Conservation (phyloP, 257 asterid genomes). For the Ilex aquifolium region DNA sequence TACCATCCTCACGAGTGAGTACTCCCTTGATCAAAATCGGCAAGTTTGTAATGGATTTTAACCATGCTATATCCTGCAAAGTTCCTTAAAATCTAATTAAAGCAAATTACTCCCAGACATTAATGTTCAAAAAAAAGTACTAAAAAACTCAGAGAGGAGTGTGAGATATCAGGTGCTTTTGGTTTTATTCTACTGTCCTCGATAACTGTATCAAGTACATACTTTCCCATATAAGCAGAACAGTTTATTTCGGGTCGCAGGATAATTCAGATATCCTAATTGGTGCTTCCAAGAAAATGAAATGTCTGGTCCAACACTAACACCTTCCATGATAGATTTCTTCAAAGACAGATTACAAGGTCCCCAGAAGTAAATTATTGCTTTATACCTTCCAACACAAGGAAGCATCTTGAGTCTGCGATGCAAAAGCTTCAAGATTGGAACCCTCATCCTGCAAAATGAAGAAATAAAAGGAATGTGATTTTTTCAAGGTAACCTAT, state of each 20-base stretch:
- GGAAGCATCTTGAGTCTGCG: conserved; percentile 35
- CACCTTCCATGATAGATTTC: not conserved
- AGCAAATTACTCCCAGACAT: not conserved
- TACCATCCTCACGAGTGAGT: conserved; percentile 67
- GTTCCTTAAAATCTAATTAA: not conserved
- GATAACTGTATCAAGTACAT: not conserved
- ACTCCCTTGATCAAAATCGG: conserved; percentile 62
- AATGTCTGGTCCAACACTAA: not conserved
- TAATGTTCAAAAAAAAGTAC: not conserved
- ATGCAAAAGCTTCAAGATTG: conserved; percentile 40
- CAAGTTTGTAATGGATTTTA: conserved; percentile 48
- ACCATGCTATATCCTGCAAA: conserved; percentile 65
- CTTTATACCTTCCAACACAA: conserved; percentile 51
- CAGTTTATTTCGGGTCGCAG: no score
- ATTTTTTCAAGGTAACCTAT: no score
- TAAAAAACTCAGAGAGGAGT: no score
- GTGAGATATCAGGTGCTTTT: not conserved
- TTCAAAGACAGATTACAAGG: not conserved
- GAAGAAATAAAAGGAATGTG: not conserved
- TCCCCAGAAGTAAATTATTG: not conserved
- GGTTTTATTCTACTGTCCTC: not conserved
- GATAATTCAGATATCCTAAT: no score
- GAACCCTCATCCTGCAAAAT: conserved; percentile 48
- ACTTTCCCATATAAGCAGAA: not conserved
- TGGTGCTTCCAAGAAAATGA: no score